These are phyloP conservation scores for Hyaloperonospora arabidopsidis DNA, from an alignment of 352 stramenopile genomes.

Conservation along the genomic window DNA sequence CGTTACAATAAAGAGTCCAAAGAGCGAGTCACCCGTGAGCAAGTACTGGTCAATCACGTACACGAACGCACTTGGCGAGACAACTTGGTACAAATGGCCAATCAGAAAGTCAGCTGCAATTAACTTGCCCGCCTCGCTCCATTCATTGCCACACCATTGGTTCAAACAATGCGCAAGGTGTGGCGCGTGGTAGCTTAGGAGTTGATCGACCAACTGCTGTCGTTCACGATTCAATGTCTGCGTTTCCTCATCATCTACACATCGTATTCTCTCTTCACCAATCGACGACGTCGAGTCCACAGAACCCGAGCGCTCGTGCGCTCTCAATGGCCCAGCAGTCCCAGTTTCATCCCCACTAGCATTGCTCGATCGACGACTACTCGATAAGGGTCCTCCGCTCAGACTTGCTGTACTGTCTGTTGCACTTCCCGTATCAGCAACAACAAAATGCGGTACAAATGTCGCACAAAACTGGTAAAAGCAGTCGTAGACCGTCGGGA, in stretches of 20 bases:
- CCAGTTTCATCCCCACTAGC: constrained; percentile 27
- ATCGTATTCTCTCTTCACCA: constrained; percentile 22
- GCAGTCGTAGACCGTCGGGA: constrained; percentile 78
- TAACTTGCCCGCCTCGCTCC: constrained; percentile 49
- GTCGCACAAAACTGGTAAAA: constrained; percentile 79
- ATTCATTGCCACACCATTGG: constrained; percentile 67
- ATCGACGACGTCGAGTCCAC: constrained; percentile 35
- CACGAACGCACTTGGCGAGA: constrained; percentile 49
- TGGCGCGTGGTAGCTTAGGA: constrained; percentile 71
- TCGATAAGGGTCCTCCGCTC: not conserved
- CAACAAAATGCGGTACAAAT: constrained; percentile 68
- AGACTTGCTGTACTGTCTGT: too few relatives aligned
- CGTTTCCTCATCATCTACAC: constrained; percentile 29
- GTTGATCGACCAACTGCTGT: constrained; percentile 60
- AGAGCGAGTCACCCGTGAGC: constrained; percentile 56
- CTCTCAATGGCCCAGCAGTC: constrained; percentile 1
- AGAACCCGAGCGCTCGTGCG: constrained; percentile 24
- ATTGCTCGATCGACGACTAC: constrained; percentile 22
- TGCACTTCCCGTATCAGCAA: constrained; percentile 15
- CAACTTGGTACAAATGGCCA: constrained; percentile 56
- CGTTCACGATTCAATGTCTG: constrained; percentile 34
- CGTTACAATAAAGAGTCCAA: constrained; percentile 65
- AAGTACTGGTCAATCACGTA: constrained; percentile 78
- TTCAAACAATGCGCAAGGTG: constrained; percentile 54
- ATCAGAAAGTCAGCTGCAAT: constrained; percentile 54